Evolutionary conservation across 768 basidiomycete genomes (phyloP), one percentile per base, ranked within the genome.

Genomic region (Hydnomerulius pinastri): DNA sequence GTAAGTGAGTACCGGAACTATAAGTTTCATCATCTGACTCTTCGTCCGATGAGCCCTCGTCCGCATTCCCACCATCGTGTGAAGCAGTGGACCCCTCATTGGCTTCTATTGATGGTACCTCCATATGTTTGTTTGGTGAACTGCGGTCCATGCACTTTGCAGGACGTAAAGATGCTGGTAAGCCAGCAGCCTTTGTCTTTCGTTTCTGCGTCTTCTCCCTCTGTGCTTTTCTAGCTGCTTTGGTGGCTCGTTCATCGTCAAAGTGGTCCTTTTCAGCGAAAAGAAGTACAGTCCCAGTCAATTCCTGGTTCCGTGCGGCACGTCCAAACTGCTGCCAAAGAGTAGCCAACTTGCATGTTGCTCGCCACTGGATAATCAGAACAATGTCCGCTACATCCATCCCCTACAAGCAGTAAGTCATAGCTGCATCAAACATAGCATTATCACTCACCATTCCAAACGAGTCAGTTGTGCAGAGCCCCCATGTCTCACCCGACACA

Each of bases 311-410:
- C 3, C 56, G 32, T 4, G 47, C 73, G 3, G 53, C 71, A 13
- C 62, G 60, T 0, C 73, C 73, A 46, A 71, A 63, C 1, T 65
- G 53, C 46, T 75, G 71, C 69, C 65, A 68, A 2, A 73, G 48
- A 0, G 61, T 63, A 9, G 30, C 4, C 1, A 72, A 27, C 17
- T 53, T 46, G 43, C 62, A 66, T 4, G 61, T 61, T 0, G 57
- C 66, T 29, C 50, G 41, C 59, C 60, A 75, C 37, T 74, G 74
- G 2, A 73, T 57, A 9, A 75, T 64, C 11, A 74, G 43, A 8
- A 53, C 25, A 12, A 76, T 67, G 42, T 67, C 63, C 0, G 69
- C 48, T 1, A 73, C 15, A 35, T 75, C 69, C 40, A 76, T 60
- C 2, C 73, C 71, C 74, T 74, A 43, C 27, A 33, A 37, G 32